Conservation (phyloP, 305 asterid species). For the Ilex paraguariensis region DNA sequence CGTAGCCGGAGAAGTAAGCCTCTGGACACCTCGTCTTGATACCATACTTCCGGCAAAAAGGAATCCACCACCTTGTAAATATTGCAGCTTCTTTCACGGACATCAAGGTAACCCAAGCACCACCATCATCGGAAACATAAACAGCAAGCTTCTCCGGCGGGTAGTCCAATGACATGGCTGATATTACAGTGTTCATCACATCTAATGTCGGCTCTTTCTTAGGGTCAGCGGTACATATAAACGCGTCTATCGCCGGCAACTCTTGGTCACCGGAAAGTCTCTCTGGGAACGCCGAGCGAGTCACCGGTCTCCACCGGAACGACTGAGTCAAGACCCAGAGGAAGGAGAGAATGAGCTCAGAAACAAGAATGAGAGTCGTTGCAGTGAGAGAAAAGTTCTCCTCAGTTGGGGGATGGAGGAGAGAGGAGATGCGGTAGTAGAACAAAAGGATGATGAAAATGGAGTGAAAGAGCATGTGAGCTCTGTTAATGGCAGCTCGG, state of each 20-base stretch:
- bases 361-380: neutral
- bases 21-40: no score
- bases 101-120: no score
- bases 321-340: neutral
- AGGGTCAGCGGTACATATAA: slow-evolving; percentile 4
- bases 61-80: no score
- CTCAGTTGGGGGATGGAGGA: neutral
- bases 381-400: neutral
- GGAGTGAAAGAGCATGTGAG: neutral
- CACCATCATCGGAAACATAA: no score
- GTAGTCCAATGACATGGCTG: neutral
- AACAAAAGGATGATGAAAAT: neutral
- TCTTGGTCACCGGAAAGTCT: neutral
- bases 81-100: no score
- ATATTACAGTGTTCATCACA: neutral
- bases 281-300: neutral
- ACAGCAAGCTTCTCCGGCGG: neutral
- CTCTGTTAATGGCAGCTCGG: neutral
- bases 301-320: slow-evolving; percentile 1
- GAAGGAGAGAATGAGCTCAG: slow-evolving; percentile 1
- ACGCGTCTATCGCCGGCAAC: neutral
- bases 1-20: no score
- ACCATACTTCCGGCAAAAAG: no score
- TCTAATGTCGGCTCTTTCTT: neutral
- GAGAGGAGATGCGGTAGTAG: neutral